Conservation (phyloP, 2,329 filamentous ascomycete species). For the Claviceps monticola region DNA sequence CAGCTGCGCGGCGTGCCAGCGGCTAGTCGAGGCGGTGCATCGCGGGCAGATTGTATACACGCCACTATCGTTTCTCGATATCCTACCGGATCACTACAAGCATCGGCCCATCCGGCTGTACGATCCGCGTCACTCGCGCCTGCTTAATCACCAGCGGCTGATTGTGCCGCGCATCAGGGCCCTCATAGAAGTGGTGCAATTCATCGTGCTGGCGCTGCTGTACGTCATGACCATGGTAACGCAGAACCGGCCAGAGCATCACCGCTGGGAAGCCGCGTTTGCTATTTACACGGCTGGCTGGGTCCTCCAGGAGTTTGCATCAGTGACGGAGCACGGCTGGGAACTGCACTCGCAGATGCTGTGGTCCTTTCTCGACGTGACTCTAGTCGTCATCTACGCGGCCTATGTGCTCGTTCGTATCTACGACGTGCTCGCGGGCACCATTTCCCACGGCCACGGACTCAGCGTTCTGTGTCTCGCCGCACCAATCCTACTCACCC, state of each 20-base stretch:
- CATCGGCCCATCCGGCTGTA: constrained; percentile 56
- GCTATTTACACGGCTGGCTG: constrained; percentile 52
- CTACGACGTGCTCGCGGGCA: constrained; percentile 34
- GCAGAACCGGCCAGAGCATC: constrained; percentile 31
- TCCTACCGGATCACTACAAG: constrained; percentile 62
- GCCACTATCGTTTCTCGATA: constrained; percentile 55
- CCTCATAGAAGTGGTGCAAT: constrained; percentile 51
- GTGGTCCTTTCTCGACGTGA: constrained; percentile 63
- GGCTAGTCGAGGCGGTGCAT: constrained; percentile 58
- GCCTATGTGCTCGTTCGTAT: constrained; percentile 47
- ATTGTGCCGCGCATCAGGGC: constrained; percentile 57
- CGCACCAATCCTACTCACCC: constrained; percentile 54
- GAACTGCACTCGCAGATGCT: constrained; percentile 60
- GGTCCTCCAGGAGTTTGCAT: constrained; percentile 51
- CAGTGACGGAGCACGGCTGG: constrained; percentile 51
- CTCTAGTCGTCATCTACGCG: constrained; percentile 48
- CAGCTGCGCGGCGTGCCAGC: constrained; percentile 51
- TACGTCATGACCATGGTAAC: constrained; percentile 52
- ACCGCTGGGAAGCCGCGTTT: constrained; percentile 44
- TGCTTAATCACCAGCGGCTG: constrained; percentile 58
- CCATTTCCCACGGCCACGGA: constrained; percentile 38
- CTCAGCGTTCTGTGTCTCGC: constrained; percentile 52
- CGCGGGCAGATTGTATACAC: constrained; percentile 57
- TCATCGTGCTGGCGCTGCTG: constrained; percentile 46
- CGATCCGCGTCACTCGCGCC: constrained; percentile 48